Evolutionary conservation across 2,329 filamentous ascomycete genomes (phyloP).

Genomic region (Juglanconis juglandina): DNA sequence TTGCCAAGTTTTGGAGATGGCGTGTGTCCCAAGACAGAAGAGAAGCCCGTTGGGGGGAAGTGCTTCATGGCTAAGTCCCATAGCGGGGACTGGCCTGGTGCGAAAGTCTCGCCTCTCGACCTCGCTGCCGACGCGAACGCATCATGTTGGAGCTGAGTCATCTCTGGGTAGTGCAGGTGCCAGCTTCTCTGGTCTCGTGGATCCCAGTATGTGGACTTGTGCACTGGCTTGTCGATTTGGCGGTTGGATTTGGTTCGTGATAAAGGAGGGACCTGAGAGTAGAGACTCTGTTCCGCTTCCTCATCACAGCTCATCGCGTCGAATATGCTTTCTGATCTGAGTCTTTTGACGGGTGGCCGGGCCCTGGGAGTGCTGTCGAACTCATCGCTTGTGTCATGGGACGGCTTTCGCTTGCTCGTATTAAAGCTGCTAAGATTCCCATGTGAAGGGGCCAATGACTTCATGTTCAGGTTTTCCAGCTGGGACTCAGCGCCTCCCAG

Average conservation of each 20-base stretch:
- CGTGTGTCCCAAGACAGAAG: not conserved
- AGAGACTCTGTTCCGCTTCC: slow-evolving; percentile 34
- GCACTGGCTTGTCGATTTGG: slow-evolving; percentile 54
- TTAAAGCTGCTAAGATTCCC: slow-evolving; percentile 32
- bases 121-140: slow-evolving; percentile 52
- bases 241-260: slow-evolving; percentile 48
- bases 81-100: slow-evolving; percentile 46
- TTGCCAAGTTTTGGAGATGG: slow-evolving; percentile 1
- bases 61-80: slow-evolving; percentile 58
- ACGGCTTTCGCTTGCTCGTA: slow-evolving; percentile 56
- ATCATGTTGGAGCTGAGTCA: slow-evolving; percentile 57
- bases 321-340: slow-evolving; percentile 48
- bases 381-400: slow-evolving; percentile 50
- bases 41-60: slow-evolving; percentile 44
- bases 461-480: slow-evolving; percentile 41
- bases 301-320: slow-evolving; percentile 23
- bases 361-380: slow-evolving; percentile 32
- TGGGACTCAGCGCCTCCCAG: slow-evolving; percentile 49
- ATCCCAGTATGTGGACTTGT: slow-evolving; percentile 58
- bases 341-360: slow-evolving; percentile 52
- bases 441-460: slow-evolving; percentile 28
- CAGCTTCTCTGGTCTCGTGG: slow-evolving; percentile 50
- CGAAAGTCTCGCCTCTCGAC: slow-evolving; percentile 50
- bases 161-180: slow-evolving; percentile 61
- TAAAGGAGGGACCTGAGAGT: slow-evolving; percentile 46